Conservation (phyloP, 768 basidiomycete species). For the Albatrellus ellisii region DNA sequence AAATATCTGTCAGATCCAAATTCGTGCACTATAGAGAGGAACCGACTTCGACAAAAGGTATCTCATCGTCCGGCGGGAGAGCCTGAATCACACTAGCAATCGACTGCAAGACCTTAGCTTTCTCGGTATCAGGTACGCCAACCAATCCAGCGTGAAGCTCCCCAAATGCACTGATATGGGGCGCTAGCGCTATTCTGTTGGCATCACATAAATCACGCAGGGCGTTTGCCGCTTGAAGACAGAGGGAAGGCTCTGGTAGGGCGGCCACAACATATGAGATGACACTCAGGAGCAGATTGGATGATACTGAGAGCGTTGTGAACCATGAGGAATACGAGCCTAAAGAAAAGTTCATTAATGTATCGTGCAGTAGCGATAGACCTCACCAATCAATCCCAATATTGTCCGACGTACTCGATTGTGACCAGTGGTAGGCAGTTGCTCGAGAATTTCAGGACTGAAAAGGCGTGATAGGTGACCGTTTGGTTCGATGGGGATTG, state of each 20-base stretch:
- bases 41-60: slow-evolving; percentile 62
- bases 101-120: slow-evolving; percentile 81
- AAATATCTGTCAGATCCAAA: not conserved
- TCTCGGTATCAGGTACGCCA: slow-evolving; percentile 75
- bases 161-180: slow-evolving; percentile 76
- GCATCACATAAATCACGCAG: slow-evolving; percentile 83
- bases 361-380: not conserved
- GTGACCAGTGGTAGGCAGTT: slow-evolving; percentile 50
- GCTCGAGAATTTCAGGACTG: slow-evolving; percentile 54
- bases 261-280: slow-evolving; percentile 61
- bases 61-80: slow-evolving; percentile 62
- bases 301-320: slow-evolving; percentile 32
- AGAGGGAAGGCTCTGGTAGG: slow-evolving; percentile 49
- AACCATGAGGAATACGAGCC: slow-evolving; percentile 78
- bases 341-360: slow-evolving; percentile 16
- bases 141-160: slow-evolving; percentile 68
- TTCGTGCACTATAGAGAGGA: not conserved
- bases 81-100: slow-evolving; percentile 93
- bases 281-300: slow-evolving; percentile 42
- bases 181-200: slow-evolving; percentile 72
- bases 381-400: slow-evolving; percentile 60
- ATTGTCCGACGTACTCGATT: slow-evolving; percentile 62
- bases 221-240: slow-evolving; percentile 65
- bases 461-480: slow-evolving; percentile 52
- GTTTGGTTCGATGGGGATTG: slow-evolving; percentile 48